Evolutionary conservation across 768 basidiomycete species (phyloP).

Genomic region (Boletus pseudo-olivaceus): DNA sequence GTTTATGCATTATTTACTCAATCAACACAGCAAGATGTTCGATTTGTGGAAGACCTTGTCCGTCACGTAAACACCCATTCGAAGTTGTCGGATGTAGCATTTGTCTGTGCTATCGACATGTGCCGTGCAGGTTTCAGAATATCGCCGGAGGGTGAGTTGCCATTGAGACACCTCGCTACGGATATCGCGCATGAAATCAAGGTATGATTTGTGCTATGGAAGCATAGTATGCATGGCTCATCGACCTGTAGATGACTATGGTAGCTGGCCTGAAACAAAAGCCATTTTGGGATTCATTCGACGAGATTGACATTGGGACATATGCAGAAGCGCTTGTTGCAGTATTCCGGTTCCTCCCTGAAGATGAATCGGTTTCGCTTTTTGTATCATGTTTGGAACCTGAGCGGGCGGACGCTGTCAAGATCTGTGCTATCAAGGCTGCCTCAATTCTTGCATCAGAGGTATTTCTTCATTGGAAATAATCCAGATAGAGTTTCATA

Average conservation of each 20-base stretch:
- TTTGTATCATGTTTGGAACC: slow-evolving; percentile 68
- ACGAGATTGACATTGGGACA: slow-evolving; percentile 73
- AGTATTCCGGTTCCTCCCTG: slow-evolving; percentile 66
- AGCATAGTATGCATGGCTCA: neutral
- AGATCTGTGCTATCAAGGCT: slow-evolving; percentile 73
- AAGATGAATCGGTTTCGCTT: slow-evolving; percentile 55
- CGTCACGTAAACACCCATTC: slow-evolving; percentile 53
- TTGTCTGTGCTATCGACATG: slow-evolving; percentile 73
- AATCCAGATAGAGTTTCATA: slow-evolving; percentile 7
- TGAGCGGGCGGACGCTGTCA: slow-evolving; percentile 77
- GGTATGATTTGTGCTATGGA: slow-evolving; percentile 39
- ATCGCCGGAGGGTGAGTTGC: slow-evolving; percentile 54
- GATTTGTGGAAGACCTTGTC: slow-evolving; percentile 60
- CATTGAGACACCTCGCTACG: slow-evolving; percentile 59
- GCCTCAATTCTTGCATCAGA: slow-evolving; percentile 66
- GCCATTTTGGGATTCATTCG: slow-evolving; percentile 69
- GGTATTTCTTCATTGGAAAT: slow-evolving; percentile 35
- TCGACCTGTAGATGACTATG: slow-evolving; percentile 20
- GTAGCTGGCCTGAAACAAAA: slow-evolving; percentile 37
- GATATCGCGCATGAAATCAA: slow-evolving; percentile 82
- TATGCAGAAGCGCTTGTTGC: slow-evolving; percentile 72
- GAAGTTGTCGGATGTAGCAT: slow-evolving; percentile 62
- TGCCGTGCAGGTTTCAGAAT: slow-evolving; percentile 62
- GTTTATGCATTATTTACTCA: neutral
- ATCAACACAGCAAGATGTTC: slow-evolving; percentile 37